phyloP scores from a whole-genome alignment of 1,284 basidiomycete genomes.

The Boletus semigastroideus region DNA sequence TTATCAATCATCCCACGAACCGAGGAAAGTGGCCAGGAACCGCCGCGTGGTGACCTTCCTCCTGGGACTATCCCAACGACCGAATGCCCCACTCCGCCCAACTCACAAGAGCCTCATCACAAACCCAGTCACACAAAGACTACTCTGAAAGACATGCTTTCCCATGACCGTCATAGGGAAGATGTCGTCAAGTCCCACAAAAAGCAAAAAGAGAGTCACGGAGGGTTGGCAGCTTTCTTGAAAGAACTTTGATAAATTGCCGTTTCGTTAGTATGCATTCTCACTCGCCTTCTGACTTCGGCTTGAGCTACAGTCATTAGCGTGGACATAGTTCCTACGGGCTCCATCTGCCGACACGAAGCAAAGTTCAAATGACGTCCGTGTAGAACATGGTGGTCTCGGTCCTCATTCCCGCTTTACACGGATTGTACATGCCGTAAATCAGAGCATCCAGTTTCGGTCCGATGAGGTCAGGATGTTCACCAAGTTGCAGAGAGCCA shows the following conservation, averaged over 20 bases:
- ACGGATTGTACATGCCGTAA: neutral
- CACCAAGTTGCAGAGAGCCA: too few relatives aligned
- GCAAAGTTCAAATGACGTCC: neutral
- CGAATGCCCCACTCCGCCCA: neutral
- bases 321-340: neutral
- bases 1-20: neutral
- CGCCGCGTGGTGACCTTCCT: neutral
- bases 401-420: neutral
- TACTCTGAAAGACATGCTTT: slow-evolving; percentile 60
- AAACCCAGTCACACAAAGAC: slow-evolving; percentile 36
- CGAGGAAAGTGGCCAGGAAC: neutral
- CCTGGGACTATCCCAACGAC: neutral
- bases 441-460: neutral
- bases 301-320: neutral
- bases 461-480: too few relatives aligned
- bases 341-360: neutral
- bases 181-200: slow-evolving; percentile 34
- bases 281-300: neutral
- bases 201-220: slow-evolving; percentile 24
- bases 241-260: slow-evolving; percentile 35
- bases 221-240: slow-evolving; percentile 58
- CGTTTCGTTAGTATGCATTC: neutral
- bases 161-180: slow-evolving; percentile 54
- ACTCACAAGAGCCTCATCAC: neutral
- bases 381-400: neutral